A percentile compares a stretch with the other conserved stretches of the same genome.
phyloP scores from a whole-genome alignment of 2,329 filamentous ascomycete genomes.

The Chalaropsis ovoidea region DNA sequence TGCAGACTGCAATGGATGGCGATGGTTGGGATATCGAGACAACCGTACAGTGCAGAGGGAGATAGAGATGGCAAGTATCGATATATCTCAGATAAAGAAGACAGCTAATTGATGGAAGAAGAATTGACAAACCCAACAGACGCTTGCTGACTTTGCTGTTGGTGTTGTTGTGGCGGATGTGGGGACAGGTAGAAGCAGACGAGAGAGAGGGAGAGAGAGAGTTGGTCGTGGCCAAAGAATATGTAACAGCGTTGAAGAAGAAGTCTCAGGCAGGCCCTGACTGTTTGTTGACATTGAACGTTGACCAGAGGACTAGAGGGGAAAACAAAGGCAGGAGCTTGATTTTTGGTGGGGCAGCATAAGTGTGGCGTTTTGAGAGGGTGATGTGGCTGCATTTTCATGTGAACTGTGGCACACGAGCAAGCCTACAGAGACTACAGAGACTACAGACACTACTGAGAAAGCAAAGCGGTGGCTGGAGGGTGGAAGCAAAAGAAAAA shows the following conservation, averaged over 20 bases:
- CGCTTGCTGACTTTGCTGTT: not conserved
- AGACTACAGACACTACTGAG: no score
- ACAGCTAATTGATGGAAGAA: not conserved
- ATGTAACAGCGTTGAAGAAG: not conserved
- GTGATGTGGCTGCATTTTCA: constrained; percentile 16
- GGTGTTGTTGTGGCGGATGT: not conserved
- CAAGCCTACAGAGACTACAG: not conserved
- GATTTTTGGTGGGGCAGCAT: constrained; percentile 18
- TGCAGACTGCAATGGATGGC: not conserved
- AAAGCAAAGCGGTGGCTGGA: no score
- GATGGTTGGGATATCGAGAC: not conserved
- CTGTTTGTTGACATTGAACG: constrained; percentile 23
- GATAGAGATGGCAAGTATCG: constrained; percentile 10
- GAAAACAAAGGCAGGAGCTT: constrained; percentile 21
- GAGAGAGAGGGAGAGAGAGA: not conserved
- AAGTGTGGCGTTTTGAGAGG: constrained; percentile 12
- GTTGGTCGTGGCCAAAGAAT: not conserved
- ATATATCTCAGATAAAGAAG: constrained; percentile 9
- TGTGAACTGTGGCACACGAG: not conserved
- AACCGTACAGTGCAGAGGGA: not conserved
- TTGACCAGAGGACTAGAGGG: constrained; percentile 14
- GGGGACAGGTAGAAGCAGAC: not conserved
- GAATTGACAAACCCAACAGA: not conserved
- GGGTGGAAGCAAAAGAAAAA: not conserved
- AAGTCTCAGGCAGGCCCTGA: not conserved